These are phyloP conservation scores for Setaria italica DNA, from an alignment of 202 grass and related monocot species.

Conservation along the genomic window DNA sequence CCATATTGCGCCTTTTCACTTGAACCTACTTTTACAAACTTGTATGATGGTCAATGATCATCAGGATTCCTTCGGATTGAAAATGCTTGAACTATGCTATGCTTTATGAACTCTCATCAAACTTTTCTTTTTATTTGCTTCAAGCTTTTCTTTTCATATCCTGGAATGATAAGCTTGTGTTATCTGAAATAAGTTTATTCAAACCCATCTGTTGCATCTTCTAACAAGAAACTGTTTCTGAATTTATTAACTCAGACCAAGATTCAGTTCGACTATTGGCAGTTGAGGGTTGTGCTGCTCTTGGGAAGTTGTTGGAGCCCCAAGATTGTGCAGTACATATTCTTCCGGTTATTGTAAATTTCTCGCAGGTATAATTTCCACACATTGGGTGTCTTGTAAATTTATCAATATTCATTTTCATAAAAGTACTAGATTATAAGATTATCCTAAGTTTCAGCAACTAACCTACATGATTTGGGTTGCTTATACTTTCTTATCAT, in stretches of 20 bases:
- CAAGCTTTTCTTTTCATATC: neutral
- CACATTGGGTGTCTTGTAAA: neutral
- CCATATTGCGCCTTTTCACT: no score
- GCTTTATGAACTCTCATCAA: no score
- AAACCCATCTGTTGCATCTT: neutral
- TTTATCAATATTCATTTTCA: neutral
- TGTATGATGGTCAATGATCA: neutral
- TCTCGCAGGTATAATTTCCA: slow-evolving; percentile 58
- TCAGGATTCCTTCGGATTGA: neutral
- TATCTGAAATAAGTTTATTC: neutral
- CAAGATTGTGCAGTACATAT: slow-evolving; percentile 80
- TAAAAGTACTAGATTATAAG: neutral
- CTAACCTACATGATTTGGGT: neutral
- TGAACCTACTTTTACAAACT: neutral
- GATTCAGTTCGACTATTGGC: slow-evolving; percentile 81
- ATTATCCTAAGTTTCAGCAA: neutral
- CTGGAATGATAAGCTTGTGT: neutral
- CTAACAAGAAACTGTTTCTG: neutral
- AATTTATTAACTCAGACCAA: slow-evolving; percentile 52
- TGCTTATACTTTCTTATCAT: neutral
- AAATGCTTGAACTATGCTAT: neutral
- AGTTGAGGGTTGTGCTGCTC: slow-evolving; percentile 82
- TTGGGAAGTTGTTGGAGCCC: slow-evolving; percentile 79
- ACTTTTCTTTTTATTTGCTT: neutral
- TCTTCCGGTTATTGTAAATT: slow-evolving; percentile 82